phyloP scores from a whole-genome alignment of 2,329 filamentous ascomycete genomes.

The Colletotrichum ledebouriae region DNA sequence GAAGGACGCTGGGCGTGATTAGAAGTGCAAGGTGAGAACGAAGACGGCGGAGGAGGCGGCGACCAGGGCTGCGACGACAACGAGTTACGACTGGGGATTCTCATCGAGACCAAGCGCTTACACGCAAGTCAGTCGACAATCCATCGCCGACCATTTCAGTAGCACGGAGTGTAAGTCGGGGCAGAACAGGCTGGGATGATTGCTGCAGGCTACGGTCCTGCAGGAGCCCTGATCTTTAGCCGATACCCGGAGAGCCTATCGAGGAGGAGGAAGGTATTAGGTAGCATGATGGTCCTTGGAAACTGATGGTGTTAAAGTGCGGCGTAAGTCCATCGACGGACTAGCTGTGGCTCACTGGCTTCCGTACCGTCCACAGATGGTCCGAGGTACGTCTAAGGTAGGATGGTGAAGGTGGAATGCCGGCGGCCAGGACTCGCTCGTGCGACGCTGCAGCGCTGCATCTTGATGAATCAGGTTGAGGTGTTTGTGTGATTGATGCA shows the following conservation, averaged over 20 bases:
- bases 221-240: constrained; percentile 28
- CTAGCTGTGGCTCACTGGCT: constrained; percentile 7
- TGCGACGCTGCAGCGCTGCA: constrained; percentile 4
- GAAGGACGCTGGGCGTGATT: constrained; percentile 7
- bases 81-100: constrained; percentile 3
- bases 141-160: constrained; percentile 25
- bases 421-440: constrained; percentile 3
- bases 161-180: constrained; percentile 22
- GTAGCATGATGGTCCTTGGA: neutral
- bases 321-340: neutral
- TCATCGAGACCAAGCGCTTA: constrained; percentile 18
- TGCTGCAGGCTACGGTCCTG: constrained; percentile 26
- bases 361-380: constrained; percentile 14
- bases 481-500: neutral
- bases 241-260: neutral
- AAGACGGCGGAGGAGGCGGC: constrained; percentile 1
- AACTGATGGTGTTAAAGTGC: neutral
- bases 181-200: constrained; percentile 23
- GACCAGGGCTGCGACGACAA: neutral
- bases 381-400: neutral
- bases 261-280: neutral
- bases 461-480: constrained; percentile 9
- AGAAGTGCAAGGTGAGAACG: constrained; percentile 19
- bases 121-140: constrained; percentile 31
- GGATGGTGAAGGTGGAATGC: neutral